Evolutionary conservation across 1,139 yeast genomes (phyloP), one percentile per base, ranked within the genome.

Genomic region (Kodamaea anthophila): DNA sequence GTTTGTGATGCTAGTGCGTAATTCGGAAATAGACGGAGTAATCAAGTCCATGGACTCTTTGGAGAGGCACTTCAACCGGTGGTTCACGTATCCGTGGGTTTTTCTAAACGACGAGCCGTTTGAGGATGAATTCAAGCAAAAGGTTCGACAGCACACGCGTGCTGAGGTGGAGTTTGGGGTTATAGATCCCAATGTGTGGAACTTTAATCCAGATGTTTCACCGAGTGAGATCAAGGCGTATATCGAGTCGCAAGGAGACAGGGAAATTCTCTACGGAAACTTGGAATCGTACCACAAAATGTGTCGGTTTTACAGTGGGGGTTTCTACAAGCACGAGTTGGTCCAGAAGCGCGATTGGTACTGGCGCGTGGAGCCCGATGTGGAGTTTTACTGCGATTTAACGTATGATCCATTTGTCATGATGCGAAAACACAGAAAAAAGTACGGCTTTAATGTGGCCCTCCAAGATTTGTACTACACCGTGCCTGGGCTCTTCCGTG

Each of bases 361-460:
- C 56, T 87, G 96, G 96, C 66, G 96, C 32, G 86, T 88, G 7
- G 96, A 88, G 53, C 96, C 96, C 2, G 80, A 82, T 40, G 91
- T 88, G 25, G 80, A 84, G 40, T 87, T 84, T 51, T 86, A 68
- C 49, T 88, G 97, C 56, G 96, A 87, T 52, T 58, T 86, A 29
- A 82, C 95, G 0, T 86, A 87, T 55, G 96, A 88, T 55, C 95
- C 96, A 12, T 88, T 88, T 49, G 45, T 70, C 15, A 87, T 81
- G 46, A 85, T 88, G 96, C 74, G 73, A 31, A 65, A 62, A 33
- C 49, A 55, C 34, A 71, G 74, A 26, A 87, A 87, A 53, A 75
- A 72, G 41, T 87, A 87, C 47, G 96, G 96, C 0, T 88, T 84
- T 53, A 84, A 83, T 9, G 78, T 87, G 12, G 62, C 82, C 34